phyloP scores from a whole-genome alignment of 208 protist genomes.

The Crithidia sp. region DNA sequence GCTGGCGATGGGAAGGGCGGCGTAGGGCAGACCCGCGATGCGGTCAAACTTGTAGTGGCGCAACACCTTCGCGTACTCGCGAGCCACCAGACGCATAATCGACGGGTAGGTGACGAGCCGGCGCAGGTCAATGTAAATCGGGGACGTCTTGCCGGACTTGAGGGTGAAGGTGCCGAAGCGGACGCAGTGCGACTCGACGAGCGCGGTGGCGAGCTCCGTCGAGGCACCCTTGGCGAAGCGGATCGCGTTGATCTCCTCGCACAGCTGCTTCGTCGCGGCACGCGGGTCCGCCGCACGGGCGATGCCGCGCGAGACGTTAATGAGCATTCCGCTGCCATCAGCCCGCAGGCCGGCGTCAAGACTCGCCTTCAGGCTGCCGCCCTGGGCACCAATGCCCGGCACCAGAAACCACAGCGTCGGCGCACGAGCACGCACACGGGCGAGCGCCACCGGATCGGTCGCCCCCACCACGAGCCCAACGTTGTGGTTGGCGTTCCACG shows the following conservation, averaged over 20 bases:
- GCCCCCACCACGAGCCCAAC: conserved; percentile 88
- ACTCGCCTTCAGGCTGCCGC: conserved; percentile 73
- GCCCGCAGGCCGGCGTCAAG: conserved; percentile 78
- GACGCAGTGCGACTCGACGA: conserved; percentile 85
- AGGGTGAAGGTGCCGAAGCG: conserved; percentile 96
- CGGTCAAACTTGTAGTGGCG: conserved; percentile 78
- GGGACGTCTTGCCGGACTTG: conserved; percentile 95
- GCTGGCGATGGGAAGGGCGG: conserved; percentile 94
- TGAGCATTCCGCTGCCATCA: conserved; percentile 80
- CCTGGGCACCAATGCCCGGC: conserved; percentile 86
- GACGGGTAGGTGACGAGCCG: conserved; percentile 89
- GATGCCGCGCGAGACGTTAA: conserved; percentile 88
- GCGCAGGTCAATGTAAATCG: conserved; percentile 97
- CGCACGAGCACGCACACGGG: conserved; percentile 71
- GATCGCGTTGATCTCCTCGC: conserved; percentile 79
- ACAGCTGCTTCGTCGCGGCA: conserved; percentile 68
- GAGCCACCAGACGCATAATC: conserved; percentile 81
- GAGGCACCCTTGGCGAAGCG: conserved; percentile 56
- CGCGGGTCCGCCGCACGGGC: conserved; percentile 71
- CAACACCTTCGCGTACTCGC: conserved; percentile 77
- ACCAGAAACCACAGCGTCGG: conserved; percentile 90
- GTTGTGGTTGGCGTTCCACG: conserved; percentile 81
- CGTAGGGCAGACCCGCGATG: conserved; percentile 94
- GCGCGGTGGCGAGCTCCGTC: conserved; percentile 61
- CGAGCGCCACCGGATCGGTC: conserved; percentile 80